Conservation (phyloP, 2,329 filamentous ascomycete species). For the Talaromyces sp. region DNA sequence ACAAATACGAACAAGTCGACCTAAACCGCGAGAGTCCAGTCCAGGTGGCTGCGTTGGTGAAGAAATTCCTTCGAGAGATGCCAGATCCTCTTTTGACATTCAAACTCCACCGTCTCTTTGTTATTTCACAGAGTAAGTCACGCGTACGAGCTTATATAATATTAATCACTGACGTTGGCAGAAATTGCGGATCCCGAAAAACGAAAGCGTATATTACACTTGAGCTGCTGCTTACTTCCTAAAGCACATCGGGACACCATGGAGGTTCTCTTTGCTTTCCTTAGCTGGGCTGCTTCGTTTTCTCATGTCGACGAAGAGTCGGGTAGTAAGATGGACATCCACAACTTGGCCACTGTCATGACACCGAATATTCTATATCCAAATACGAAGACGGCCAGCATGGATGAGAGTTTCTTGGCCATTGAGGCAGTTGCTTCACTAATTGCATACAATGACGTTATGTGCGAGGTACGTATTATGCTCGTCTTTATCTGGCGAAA, state of each 20-base stretch:
- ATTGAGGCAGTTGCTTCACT: conserved; percentile 90
- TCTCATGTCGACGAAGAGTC: conserved; percentile 95
- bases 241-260: conserved; percentile 90
- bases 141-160: background rate
- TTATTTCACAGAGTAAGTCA: conserved; percentile 72
- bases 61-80: conserved; percentile 90
- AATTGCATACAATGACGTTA: conserved; percentile 89
- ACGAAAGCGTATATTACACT: conserved; percentile 78
- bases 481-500: conserved; percentile 66
- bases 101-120: conserved; percentile 88
- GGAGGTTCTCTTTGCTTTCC: conserved; percentile 91
- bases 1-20: conserved; percentile 78
- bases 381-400: conserved; percentile 64
- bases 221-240: conserved; percentile 87
- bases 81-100: conserved; percentile 92
- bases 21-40: conserved; percentile 86
- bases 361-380: conserved; percentile 90
- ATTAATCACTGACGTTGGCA: conserved; percentile 25
- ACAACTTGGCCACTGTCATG: conserved; percentile 95
- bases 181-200: conserved; percentile 77
- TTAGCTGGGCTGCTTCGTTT: conserved; percentile 97
- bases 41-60: conserved; percentile 87
- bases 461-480: conserved; percentile 77
- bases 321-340: conserved; percentile 98
- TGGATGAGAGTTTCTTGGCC: conserved; percentile 84